Base-by-base conservation (phyloP, 768 basidiomycete species). In the Daedalea quercina region DNA sequence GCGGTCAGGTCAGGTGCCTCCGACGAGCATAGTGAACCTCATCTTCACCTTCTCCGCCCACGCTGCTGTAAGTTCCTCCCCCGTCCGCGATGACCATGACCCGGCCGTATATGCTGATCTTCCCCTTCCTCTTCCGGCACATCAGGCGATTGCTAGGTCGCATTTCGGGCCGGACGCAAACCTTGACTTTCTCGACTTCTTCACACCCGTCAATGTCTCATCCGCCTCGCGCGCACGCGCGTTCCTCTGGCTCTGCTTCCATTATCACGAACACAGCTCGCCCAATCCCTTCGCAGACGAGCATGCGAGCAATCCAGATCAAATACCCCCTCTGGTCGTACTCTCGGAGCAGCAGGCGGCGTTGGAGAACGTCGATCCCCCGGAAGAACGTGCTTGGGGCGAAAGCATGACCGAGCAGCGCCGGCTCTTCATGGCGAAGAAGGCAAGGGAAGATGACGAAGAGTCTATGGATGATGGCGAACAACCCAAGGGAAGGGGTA, bases 1-100 rank as follows among this genome's bases (percentile, higher is more conserved):
- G 67, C 67, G 71, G 43, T 56, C 57, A n/a, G 76, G 76, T 15
- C 67, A 70, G 37, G 67, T 76, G 4, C 87, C 88, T n/a, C 77
- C 85, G 1, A 87, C 87, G 8, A 86, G 77, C 51, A 73, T 86
- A 31, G 78, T 80, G 48, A 86, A 88, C 62, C 73, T 88, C 45
- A 70, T 91, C 33, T 89, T 89, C 60, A 74, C 84, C 15, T 70
- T 90, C 43, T 76, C 82, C 22, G 79, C 76, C 58, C 81, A 88
- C 58, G 63, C 70, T 3, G 50, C 63, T 11, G 75, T 74, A 44
- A 49, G 75, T 58, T 26, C 26, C 3, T 49, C 46, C 52, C 31
- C 44, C 42, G 24, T 25, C 9, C 15, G 22, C 23, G 9, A 3
- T 44, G 11, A 3, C 7, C 44, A 26, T 22, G 24, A 44, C 3